phyloP scores from a whole-genome alignment of 192 early-diverging fungal species.

The Coemansia sp. region DNA sequence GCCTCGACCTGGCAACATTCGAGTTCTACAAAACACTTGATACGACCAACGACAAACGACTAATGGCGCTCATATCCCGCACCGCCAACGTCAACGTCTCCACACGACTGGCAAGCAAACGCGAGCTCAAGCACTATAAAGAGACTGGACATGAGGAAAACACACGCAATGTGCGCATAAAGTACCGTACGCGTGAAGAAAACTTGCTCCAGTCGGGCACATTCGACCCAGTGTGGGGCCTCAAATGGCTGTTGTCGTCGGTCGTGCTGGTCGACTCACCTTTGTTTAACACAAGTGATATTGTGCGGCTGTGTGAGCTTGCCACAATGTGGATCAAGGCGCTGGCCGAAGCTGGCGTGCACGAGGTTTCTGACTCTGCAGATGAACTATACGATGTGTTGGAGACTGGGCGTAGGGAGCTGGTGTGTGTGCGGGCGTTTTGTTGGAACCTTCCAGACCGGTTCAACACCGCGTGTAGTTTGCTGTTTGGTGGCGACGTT shows the following conservation, averaged over 20 bases:
- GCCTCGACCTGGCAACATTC: conserved; percentile 36
- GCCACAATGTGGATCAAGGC: conserved; percentile 26
- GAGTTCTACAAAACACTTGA: conserved; percentile 22
- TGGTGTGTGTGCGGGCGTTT: conserved; percentile 10
- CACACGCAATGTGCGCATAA: conserved; percentile 27
- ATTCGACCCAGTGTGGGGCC: conserved; percentile 41
- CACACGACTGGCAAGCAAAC: conserved; percentile 26
- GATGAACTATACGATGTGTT: conserved; percentile 12
- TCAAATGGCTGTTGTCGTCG: conserved; percentile 46
- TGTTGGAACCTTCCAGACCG: conserved; percentile 27
- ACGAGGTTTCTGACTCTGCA: conserved; percentile 27
- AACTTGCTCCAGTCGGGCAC: conserved; percentile 28
- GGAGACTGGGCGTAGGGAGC: conserved; percentile 24
- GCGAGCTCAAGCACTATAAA: conserved; percentile 38
- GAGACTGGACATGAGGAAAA: conserved; percentile 15
- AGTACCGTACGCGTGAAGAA: conserved; percentile 31
- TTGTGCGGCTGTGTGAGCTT: conserved; percentile 24
- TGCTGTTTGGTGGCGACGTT: conserved; percentile 41
- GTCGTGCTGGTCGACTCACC: conserved; percentile 34
- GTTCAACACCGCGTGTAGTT: conserved; percentile 44
- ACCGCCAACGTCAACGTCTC: conserved; percentile 32
- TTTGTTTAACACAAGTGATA: not conserved
- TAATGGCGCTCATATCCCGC: conserved; percentile 27
- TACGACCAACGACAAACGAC: conserved; percentile 13
- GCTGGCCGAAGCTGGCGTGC: conserved; percentile 22